Evolutionary conservation across 2,329 filamentous ascomycete species (phyloP).

Genomic region (Lithohypha guttulata): DNA sequence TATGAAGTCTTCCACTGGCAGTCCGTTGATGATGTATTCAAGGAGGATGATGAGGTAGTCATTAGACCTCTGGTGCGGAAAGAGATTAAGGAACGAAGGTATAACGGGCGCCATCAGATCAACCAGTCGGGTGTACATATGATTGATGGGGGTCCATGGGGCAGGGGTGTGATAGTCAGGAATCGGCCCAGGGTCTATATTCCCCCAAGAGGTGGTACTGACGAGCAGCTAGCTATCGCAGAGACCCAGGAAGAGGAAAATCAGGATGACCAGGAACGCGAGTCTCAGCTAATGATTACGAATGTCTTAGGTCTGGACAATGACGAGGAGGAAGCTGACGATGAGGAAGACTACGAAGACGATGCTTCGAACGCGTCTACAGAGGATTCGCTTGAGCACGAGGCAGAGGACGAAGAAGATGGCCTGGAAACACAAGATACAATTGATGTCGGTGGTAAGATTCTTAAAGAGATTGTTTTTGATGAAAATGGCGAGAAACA

Average conservation of each 20-base stretch:
- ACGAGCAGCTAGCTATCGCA: neutral
- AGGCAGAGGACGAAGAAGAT: slow-evolving; percentile 8
- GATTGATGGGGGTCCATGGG: slow-evolving; percentile 76
- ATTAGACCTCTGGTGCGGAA: slow-evolving; percentile 67
- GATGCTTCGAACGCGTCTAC: slow-evolving; percentile 15
- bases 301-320: slow-evolving; percentile 11
- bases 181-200: slow-evolving; percentile 60
- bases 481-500: neutral
- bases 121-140: slow-evolving; percentile 66
- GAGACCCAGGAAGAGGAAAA: neutral
- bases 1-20: slow-evolving; percentile 88
- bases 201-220: slow-evolving; percentile 45
- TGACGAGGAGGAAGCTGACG: slow-evolving; percentile 16
- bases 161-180: too few species aligned
- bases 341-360: slow-evolving; percentile 25
- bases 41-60: slow-evolving; percentile 76
- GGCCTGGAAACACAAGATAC: neutral
- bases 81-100: slow-evolving; percentile 60
- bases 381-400: neutral
- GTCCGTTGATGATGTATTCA: slow-evolving; percentile 56
- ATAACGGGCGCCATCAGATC: slow-evolving; percentile 74
- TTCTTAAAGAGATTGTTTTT: neutral
- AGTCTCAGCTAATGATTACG: neutral
- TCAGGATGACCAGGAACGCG: slow-evolving; percentile 24
- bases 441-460: neutral